Evolutionary conservation across 73 alveolate species (phyloP), one percentile per base, ranked within the genome.

Genomic region (Paramecium pentaurelia): DNA sequence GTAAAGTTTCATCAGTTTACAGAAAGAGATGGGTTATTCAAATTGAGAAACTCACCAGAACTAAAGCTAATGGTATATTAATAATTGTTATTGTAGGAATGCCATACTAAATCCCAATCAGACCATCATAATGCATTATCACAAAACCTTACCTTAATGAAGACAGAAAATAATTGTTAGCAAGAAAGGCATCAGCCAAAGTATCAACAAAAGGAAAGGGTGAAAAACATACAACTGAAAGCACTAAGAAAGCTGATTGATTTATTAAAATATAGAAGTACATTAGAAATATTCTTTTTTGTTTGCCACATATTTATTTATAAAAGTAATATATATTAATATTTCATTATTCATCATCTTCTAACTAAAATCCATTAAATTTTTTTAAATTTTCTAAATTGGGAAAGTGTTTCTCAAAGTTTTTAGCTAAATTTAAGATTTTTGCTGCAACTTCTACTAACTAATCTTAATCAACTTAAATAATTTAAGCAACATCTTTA

Each of bases 21-120:
- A 97, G 99, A 93, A 96, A 95, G 96, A 97, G 95, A 92, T 97
- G 98, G 98, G 86, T 93, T 93, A 88, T 97, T 95, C 97, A 95
- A 93, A 92, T 96, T 92, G 99, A 97, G 96, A 95, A 96, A 86
- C 87, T 97, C 95, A 93, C 97, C 59, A 93, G 94, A 77, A 98
- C 96, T 75, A 97, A 96, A 91, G 93, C 96, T 93, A 97, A 88
- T 93, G 95, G 70, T 54, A 54, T 1, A 1, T 54, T 54, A n/a
- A 54, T 54, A 54, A 54, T n/a, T 38, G 27, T 54, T 54, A 54
- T 54, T 4, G 36, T 54, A 54, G 70, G 94, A 60, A 83, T 83
- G 75, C 91, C 94, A 32, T 89, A 89, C 60, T 47, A 89, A 71
- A 89, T 89, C 86, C 94, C 94, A 60, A 47, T 89, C 38, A 60